These are phyloP conservation scores for Trichoderma pleuroti DNA, from an alignment of 2,329 filamentous ascomycete species.

Conservation along the genomic window DNA sequence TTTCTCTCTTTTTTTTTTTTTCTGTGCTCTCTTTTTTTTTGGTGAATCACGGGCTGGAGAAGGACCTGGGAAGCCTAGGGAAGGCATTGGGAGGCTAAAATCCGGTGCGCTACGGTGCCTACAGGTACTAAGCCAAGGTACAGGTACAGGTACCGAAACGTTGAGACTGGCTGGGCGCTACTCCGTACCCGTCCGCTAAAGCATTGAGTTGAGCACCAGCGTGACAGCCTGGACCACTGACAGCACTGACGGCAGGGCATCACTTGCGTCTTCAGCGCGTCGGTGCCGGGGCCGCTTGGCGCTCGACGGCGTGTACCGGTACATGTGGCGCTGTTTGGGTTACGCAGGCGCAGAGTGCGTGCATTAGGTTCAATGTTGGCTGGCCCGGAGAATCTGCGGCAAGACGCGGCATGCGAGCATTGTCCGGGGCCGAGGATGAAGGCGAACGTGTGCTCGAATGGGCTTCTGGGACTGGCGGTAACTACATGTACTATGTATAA, in stretches of 20 bases:
- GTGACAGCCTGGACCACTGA: background rate
- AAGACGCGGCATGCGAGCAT: background rate
- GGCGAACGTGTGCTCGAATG: background rate
- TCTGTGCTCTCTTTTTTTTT: background rate
- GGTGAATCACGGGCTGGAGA: background rate
- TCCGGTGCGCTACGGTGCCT: background rate
- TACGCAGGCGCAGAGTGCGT: background rate
- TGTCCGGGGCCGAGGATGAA: background rate
- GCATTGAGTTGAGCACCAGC: background rate
- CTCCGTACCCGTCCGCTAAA: background rate
- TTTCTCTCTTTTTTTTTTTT: background rate
- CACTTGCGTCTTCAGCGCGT: background rate
- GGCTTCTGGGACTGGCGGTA: background rate
- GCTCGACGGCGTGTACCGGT: background rate
- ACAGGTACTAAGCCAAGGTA: no score
- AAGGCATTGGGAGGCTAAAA: background rate
- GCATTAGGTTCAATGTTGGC: background rate
- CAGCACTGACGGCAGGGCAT: background rate
- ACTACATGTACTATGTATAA: background rate
- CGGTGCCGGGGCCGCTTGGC: background rate
- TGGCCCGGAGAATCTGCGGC: background rate
- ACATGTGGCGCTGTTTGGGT: background rate
- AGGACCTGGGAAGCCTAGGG: background rate
- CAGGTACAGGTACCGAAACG: background rate
- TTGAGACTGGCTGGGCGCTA: background rate